A percentile compares a stretch with the other conserved stretches of the same genome.
phyloP scores from a whole-genome alignment of 116 monocot genomes.

The Zostera marina region DNA sequence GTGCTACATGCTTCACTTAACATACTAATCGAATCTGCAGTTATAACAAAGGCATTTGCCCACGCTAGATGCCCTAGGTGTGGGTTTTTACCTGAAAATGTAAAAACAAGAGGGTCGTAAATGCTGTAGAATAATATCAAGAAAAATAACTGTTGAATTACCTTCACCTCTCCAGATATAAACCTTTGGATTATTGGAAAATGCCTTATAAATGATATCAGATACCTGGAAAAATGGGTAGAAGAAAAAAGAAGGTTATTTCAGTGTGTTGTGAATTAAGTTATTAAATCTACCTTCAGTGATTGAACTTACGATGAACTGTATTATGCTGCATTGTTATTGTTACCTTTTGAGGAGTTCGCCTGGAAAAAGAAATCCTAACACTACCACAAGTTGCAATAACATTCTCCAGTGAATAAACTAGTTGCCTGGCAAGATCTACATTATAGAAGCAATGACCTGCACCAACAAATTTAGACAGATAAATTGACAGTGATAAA shows the following conservation, averaged over 20 bases:
- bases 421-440: slow-evolving; percentile 68
- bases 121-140: neutral
- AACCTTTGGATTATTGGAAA: slow-evolving; percentile 64
- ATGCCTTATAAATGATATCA: slow-evolving; percentile 46
- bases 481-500: no score
- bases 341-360: slow-evolving; percentile 77
- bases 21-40: slow-evolving; percentile 97
- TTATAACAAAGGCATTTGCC: slow-evolving; percentile 90
- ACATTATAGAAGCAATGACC: slow-evolving; percentile 75
- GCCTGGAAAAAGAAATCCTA: slow-evolving; percentile 90
- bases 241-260: neutral
- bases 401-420: slow-evolving; percentile 45
- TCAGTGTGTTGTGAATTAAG: neutral
- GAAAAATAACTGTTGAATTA: slow-evolving; percentile 10
- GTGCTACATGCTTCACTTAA: slow-evolving; percentile 96
- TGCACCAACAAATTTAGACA: slow-evolving; percentile 8
- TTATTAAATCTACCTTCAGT: neutral
- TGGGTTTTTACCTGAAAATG: slow-evolving; percentile 57
- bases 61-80: slow-evolving; percentile 98
- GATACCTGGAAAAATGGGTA: slow-evolving; percentile 28
- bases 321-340: neutral
- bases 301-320: neutral
- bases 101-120: neutral
- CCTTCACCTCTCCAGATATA: slow-evolving; percentile 94
- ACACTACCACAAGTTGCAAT: slow-evolving; percentile 88